A percentile compares a stretch with the other conserved stretches of the same genome.
Conservation (phyloP, 2,329 filamentous ascomycete genomes). For the Trichoderma guizhouense region DNA sequence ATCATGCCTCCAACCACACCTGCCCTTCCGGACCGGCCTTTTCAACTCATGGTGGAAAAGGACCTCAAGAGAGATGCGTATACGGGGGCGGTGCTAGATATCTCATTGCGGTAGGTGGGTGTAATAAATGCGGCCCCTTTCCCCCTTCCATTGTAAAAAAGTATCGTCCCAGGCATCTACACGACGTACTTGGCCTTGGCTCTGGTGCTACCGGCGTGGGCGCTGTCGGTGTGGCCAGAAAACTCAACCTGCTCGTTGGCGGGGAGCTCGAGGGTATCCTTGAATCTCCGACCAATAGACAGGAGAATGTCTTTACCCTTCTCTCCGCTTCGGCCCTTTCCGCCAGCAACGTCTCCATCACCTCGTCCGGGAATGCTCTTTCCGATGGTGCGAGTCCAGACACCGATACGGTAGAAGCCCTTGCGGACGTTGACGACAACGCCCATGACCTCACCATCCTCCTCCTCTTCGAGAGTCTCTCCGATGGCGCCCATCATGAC, state of each 20-base stretch:
- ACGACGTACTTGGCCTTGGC: constrained; percentile 92
- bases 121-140: constrained; percentile 25
- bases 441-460: constrained; percentile 96
- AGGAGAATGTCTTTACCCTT: constrained; percentile 83
- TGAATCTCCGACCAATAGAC: constrained; percentile 86
- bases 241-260: constrained; percentile 82
- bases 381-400: constrained; percentile 95
- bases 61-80: not conserved
- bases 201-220: constrained; percentile 87
- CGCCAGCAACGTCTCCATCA: constrained; percentile 67
- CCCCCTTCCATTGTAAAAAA: constrained; percentile 2
- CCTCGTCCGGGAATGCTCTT: constrained; percentile 76
- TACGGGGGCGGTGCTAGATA: constrained; percentile 23
- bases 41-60: not conserved
- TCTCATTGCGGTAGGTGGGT: constrained; percentile 9
- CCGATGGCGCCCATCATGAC: constrained; percentile 96
- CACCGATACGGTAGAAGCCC: constrained; percentile 93
- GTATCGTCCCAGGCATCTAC: constrained; percentile 43
- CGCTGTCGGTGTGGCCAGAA: constrained; percentile 92
- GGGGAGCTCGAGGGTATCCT: constrained; percentile 81
- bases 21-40: not conserved
- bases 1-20: constrained; percentile 10
- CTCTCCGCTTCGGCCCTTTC: constrained; percentile 72
- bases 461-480: constrained; percentile 93
- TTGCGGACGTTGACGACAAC: constrained; percentile 99